phyloP scores from a whole-genome alignment of 345 rosid species.

The Fremontodendron californicum region DNA sequence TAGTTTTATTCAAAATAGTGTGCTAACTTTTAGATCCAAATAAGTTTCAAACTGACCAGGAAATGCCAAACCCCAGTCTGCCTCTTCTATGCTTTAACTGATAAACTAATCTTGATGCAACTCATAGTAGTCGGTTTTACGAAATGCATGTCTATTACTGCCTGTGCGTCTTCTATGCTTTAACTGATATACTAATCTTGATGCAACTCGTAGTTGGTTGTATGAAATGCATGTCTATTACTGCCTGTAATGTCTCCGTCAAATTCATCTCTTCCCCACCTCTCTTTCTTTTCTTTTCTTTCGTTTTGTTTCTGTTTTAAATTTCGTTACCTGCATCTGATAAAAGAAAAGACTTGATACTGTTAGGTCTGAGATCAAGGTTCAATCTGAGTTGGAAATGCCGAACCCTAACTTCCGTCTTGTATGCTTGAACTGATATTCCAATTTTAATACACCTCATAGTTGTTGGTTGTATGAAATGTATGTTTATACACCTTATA shows the following conservation, averaged over 20 bases:
- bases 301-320: background rate
- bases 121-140: background rate
- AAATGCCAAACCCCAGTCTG: background rate
- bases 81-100: background rate
- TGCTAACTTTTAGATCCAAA: background rate
- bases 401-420: no score
- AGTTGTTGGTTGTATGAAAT: background rate
- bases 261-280: background rate
- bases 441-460: background rate
- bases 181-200: background rate
- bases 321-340: background rate
- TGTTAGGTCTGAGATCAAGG: background rate
- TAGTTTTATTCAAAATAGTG: background rate
- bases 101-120: background rate
- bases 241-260: background rate
- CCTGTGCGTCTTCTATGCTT: background rate
- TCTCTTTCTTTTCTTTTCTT: background rate
- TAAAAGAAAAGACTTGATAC: background rate
- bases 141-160: no score
- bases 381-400: background rate
- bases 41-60: background rate
- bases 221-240: background rate
- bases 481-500: background rate
- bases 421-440: background rate
- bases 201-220: background rate